phyloP scores from a whole-genome alignment of 129 eudicot species.

The Flaveria robusta region DNA sequence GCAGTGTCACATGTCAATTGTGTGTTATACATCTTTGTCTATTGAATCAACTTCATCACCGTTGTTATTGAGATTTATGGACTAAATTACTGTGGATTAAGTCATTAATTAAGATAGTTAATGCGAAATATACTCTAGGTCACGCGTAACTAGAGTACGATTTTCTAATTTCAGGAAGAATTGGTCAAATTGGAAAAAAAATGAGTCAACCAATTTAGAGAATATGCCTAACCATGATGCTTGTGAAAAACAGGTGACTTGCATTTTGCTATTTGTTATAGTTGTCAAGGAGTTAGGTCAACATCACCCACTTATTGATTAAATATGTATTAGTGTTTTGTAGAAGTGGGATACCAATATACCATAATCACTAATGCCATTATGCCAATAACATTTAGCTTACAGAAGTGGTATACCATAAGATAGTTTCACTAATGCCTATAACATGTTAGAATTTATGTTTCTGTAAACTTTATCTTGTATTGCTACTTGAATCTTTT shows the following conservation, averaged over 20 bases:
- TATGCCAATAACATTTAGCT: too few species aligned
- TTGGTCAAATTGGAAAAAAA: slow-evolving; percentile 4
- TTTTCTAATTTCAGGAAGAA: slow-evolving; percentile 15
- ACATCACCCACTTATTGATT: slow-evolving; percentile 3
- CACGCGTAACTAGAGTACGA: slow-evolving; percentile 3
- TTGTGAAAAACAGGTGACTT: slow-evolving; percentile 35
- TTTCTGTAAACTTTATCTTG: not conserved
- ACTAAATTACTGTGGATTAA: slow-evolving; percentile 5
- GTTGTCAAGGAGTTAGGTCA: slow-evolving; percentile 32
- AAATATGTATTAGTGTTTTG: not conserved
- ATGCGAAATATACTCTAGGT: slow-evolving; percentile 17
- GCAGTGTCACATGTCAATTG: slow-evolving; percentile 20
- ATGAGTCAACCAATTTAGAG: slow-evolving; percentile 18
- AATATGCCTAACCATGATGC: slow-evolving; percentile 12
- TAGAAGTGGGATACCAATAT: not conserved
- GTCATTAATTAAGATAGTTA: too few species aligned
- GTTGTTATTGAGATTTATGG: slow-evolving; percentile 27
- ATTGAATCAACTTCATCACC: not conserved
- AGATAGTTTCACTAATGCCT: too few species aligned
- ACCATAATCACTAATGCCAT: too few species aligned
- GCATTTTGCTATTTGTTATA: slow-evolving; percentile 17
- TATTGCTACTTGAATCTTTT: slow-evolving; percentile 6
- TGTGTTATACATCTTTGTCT: not conserved
- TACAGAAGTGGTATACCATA: too few species aligned
- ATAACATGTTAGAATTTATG: too few species aligned